phyloP scores from a whole-genome alignment of 2,329 filamentous ascomycete genomes.

The Fusarium sp. region DNA sequence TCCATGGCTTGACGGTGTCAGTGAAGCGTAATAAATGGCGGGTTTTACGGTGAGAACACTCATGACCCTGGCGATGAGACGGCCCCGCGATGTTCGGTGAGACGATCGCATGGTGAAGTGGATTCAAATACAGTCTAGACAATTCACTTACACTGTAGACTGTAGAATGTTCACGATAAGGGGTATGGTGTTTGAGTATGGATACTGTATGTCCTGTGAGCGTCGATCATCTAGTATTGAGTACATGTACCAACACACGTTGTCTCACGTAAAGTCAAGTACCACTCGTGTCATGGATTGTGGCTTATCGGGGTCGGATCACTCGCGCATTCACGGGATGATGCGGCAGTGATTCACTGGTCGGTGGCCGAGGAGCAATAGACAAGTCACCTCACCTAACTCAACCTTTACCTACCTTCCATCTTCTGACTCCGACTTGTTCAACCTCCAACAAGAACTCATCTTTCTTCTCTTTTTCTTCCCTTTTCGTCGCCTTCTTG shows the following conservation, averaged over 20 bases:
- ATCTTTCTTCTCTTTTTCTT: slow-evolving; percentile 12
- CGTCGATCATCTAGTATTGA: slow-evolving; percentile 10
- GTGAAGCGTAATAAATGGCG: slow-evolving; percentile 15
- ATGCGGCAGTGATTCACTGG: slow-evolving; percentile 52
- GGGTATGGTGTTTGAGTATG: slow-evolving; percentile 12
- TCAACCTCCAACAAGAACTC: slow-evolving; percentile 32
- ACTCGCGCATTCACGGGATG: slow-evolving; percentile 49
- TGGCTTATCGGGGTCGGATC: slow-evolving; percentile 49
- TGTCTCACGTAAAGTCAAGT: slow-evolving; percentile 33
- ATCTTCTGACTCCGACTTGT: slow-evolving; percentile 24
- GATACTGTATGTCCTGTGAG: neutral
- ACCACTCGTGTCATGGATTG: slow-evolving; percentile 25
- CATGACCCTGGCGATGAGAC: slow-evolving; percentile 45
- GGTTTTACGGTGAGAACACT: slow-evolving; percentile 34
- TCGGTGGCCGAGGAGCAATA: slow-evolving; percentile 36
- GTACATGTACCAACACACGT: slow-evolving; percentile 23
- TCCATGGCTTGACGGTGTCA: slow-evolving; percentile 22
- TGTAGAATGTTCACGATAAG: slow-evolving; percentile 5
- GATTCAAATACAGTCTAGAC: neutral
- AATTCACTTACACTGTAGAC: slow-evolving; percentile 11
- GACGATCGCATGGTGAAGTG: slow-evolving; percentile 2
- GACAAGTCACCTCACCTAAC: slow-evolving; percentile 46
- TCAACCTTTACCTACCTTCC: slow-evolving; percentile 42
- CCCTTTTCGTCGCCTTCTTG: slow-evolving; percentile 11
- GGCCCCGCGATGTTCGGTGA: slow-evolving; percentile 38